phyloP scores from a whole-genome alignment of 2,329 filamentous ascomycete species.

The Akanthomyces uredinophilus region DNA sequence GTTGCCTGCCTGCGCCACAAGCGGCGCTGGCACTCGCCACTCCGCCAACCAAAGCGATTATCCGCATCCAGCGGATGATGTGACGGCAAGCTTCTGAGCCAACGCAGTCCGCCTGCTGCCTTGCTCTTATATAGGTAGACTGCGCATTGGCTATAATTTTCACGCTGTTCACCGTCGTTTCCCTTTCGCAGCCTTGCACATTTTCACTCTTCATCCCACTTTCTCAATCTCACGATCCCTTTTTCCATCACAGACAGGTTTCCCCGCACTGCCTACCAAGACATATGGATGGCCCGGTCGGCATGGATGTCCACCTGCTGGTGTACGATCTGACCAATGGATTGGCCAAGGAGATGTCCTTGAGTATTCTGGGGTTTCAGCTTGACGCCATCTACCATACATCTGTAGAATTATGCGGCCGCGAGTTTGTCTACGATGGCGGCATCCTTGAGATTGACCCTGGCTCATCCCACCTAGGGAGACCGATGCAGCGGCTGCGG shows the following conservation, averaged over 20 bases:
- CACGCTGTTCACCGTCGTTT: not conserved
- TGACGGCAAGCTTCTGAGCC: not conserved
- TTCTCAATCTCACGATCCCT: not conserved
- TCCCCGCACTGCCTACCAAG: not conserved
- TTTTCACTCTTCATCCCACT: not conserved
- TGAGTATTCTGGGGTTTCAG: slow-evolving; percentile 48
- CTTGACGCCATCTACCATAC: slow-evolving; percentile 97
- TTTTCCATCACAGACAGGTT: not conserved
- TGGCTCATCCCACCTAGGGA: slow-evolving; percentile 80
- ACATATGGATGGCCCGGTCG: slow-evolving; percentile 12
- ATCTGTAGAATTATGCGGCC: slow-evolving; percentile 74
- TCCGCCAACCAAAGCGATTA: not conserved
- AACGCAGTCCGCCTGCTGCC: slow-evolving; percentile 11
- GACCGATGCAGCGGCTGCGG: slow-evolving; percentile 68
- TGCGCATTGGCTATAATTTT: not conserved
- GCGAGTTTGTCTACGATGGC: slow-evolving; percentile 87
- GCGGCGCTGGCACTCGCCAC: slow-evolving; percentile 8
- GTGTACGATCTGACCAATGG: slow-evolving; percentile 73
- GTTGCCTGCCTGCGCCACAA: slow-evolving; percentile 4
- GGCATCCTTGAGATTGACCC: slow-evolving; percentile 78
- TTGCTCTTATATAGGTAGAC: not conserved
- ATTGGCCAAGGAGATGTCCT: slow-evolving; percentile 50
- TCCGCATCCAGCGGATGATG: not conserved
- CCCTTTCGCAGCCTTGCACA: not conserved
- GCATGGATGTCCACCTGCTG: slow-evolving; percentile 72